Base-by-base conservation (phyloP, 2,329 filamentous ascomycete species). In the Hortaea sp. region DNA sequence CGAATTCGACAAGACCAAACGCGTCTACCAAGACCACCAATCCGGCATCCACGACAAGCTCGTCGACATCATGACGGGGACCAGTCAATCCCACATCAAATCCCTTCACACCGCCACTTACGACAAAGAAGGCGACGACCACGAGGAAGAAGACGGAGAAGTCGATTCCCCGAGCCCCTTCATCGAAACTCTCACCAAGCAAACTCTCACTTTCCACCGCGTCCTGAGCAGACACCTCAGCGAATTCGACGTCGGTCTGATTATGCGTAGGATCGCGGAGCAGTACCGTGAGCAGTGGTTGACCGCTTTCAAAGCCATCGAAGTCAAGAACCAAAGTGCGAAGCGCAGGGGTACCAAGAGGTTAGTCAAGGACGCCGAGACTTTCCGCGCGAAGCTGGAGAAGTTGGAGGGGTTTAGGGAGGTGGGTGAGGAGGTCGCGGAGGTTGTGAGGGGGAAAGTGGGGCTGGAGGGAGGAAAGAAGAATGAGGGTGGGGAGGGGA, bases 41-140 rank as follows among this genome's bases (percentile, higher is more conserved):
- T 82, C 82, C 52, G 88, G 79, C 50, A 94, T 95, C 49, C 88
- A 92, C 63, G 88, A 94, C 60, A 95, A 95, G 63, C 72, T 95
- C 1, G 85, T 94, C 12, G 88, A 94, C 53, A 95, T 95, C 43
- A 94, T 95, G 85, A 84, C 81, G 46, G 80, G 79, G 1, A 79
- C 88, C 5, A 86, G 87, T 1, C 71, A 78, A 4, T 70, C 82
- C 5, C 88, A 90, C 58, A 81, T 87, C 35, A 83, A 81, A 60
- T 77, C 79, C 27, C 82, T 95, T 71, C 82, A 78, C 61, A 77
- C 78, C 42, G 77, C 89, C 38, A 74, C 86, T 52, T 95, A 88
- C 84, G 82, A 90, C 53, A 48, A 50, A 7, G 49, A 45, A 11
- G 39, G 44, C 9, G 30, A 39, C n/a, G 52, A 52, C 20, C 50